Percentiles rank a stretch among this genome's conserved stretches.
phyloP scores from a whole-genome alignment of 768 basidiomycete species.

The Hemileccinum impolitum region DNA sequence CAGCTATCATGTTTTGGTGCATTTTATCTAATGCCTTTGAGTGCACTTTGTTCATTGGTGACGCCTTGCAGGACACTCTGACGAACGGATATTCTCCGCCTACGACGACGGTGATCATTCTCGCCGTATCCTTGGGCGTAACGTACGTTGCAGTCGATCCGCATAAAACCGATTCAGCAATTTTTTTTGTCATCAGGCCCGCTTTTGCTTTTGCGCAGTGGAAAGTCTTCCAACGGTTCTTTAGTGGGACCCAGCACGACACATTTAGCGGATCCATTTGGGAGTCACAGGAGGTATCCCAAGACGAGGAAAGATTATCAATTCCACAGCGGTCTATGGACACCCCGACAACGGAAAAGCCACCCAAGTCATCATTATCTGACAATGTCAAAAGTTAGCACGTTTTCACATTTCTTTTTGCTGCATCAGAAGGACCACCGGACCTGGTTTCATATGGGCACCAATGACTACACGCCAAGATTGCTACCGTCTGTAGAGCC shows the following conservation, averaged over 20 bases:
- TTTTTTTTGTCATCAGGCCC: conserved; percentile 42
- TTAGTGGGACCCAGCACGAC: conserved; percentile 32
- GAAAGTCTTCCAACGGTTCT: conserved; percentile 47
- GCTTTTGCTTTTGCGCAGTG: conserved; percentile 53
- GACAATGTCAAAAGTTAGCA: conserved; percentile 6
- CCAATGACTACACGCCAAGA: conserved; percentile 9
- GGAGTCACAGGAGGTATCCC: conserved; percentile 20
- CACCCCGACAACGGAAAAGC: conserved; percentile 20
- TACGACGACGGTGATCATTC: conserved; percentile 44
- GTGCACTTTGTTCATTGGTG: not conserved
- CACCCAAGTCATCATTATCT: conserved; percentile 2
- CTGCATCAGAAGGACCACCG: conserved; percentile 1
- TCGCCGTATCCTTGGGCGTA: conserved; percentile 51
- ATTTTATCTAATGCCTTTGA: conserved; percentile 16
- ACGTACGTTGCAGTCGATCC: conserved; percentile 42
- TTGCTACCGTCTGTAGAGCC: conserved; percentile 13
- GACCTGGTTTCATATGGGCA: conserved; percentile 9
- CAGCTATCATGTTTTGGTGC: conserved; percentile 49
- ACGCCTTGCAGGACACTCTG: conserved; percentile 42
- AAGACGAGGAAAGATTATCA: conserved; percentile 18
- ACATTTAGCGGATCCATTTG: conserved; percentile 25
- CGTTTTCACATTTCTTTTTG: conserved; percentile 2
- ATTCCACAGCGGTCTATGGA: conserved; percentile 9
- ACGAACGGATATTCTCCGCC: conserved; percentile 49
- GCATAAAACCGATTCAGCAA: not conserved